phyloP scores from a whole-genome alignment of 192 early-diverging fungal species.

The Pecoramyces ruminantium region DNA sequence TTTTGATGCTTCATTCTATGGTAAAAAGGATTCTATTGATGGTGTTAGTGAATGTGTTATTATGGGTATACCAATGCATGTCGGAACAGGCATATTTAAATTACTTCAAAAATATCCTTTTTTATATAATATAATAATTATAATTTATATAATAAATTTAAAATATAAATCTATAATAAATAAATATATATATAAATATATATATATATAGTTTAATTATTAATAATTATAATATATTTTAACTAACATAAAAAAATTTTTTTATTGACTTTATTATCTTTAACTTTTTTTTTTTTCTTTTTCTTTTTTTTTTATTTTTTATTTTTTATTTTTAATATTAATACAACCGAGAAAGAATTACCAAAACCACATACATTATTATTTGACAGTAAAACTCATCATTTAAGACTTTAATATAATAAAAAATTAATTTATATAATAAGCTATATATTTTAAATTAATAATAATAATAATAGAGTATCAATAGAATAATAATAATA shows the following conservation, averaged over 20 bases:
- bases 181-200: background rate
- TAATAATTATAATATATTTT: too few species aligned
- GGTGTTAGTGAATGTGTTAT: conserved; percentile 99
- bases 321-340: background rate
- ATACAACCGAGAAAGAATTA: background rate
- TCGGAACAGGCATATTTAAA: conserved; percentile 94
- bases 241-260: too few species aligned
- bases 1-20: conserved; percentile 92
- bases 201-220: too few species aligned
- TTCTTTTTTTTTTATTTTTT: background rate
- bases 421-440: too few species aligned
- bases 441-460: too few species aligned
- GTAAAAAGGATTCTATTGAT: conserved; percentile 79
- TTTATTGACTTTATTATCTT: too few species aligned
- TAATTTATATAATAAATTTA: too few species aligned
- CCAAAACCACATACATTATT: background rate
- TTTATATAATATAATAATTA: background rate
- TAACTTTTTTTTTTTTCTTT: too few species aligned
- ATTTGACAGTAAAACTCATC: background rate
- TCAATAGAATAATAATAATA: too few species aligned
- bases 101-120: conserved; percentile 31
- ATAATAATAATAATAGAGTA: too few species aligned
- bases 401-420: background rate
- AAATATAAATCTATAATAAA: too few species aligned
- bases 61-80: conserved; percentile 95